Percentiles rank a stretch among this genome's conserved stretches.
Evolutionary conservation across 495 filamentous ascomycete genomes (phyloP).

Genomic region (Patellaria atrata): DNA sequence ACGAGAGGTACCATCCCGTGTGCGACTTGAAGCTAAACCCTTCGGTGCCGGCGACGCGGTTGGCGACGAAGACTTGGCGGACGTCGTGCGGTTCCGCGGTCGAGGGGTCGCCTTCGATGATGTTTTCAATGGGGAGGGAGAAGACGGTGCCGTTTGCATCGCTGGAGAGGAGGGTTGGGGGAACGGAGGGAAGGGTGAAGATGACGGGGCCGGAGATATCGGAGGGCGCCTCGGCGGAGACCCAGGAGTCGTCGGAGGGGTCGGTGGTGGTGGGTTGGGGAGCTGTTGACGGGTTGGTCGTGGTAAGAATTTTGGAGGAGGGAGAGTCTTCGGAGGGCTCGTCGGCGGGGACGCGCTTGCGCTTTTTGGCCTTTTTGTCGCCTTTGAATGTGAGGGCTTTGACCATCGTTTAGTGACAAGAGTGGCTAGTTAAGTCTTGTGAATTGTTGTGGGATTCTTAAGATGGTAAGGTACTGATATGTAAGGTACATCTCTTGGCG

Average conservation of each 20-base stretch:
- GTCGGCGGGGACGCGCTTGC: slow-evolving; percentile 48
- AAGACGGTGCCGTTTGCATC: slow-evolving; percentile 80
- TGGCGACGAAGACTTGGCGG: slow-evolving; percentile 88
- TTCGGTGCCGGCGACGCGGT: slow-evolving; percentile 68
- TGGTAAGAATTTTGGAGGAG: slow-evolving; percentile 31
- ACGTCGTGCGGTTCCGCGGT: slow-evolving; percentile 91
- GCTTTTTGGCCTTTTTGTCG: slow-evolving; percentile 88
- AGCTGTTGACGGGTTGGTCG: slow-evolving; percentile 14
- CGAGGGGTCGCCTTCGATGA: slow-evolving; percentile 57
- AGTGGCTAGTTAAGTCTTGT: no score
- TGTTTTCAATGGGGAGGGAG: slow-evolving; percentile 62
- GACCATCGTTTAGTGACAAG: slow-evolving; percentile 46
- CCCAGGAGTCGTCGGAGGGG: slow-evolving; percentile 72
- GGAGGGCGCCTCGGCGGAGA: slow-evolving; percentile 57
- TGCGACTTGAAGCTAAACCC: slow-evolving; percentile 71
- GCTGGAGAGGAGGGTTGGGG: slow-evolving; percentile 59
- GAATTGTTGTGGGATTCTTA: no score
- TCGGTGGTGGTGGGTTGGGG: slow-evolving; percentile 28
- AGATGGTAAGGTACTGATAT: no score
- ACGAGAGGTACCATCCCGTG: slow-evolving; percentile 64
- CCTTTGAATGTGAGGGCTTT: slow-evolving; percentile 90
- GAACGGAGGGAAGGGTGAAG: slow-evolving; percentile 56
- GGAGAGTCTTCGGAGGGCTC: slow-evolving; percentile 19
- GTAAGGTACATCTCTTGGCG: no score
- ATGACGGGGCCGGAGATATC: slow-evolving; percentile 81